These are phyloP conservation scores for Phytophthora macrochlamydospora DNA, from an alignment of 352 stramenopile genomes.

Conservation along the genomic window DNA sequence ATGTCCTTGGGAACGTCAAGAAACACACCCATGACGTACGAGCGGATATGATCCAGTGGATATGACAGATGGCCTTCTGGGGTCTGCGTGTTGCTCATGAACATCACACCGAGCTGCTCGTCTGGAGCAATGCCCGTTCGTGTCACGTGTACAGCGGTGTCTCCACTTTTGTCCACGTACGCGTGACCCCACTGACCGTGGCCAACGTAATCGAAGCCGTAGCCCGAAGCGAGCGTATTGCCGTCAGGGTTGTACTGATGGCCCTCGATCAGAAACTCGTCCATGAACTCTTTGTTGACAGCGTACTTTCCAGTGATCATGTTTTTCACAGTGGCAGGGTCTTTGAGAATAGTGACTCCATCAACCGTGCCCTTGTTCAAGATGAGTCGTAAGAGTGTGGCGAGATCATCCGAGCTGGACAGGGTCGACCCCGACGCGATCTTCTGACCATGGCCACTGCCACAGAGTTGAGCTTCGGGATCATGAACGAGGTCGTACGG, in stretches of 20 bases:
- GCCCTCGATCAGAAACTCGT: conserved; percentile 45
- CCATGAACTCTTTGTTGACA: conserved; percentile 38
- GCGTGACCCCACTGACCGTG: conserved; percentile 63
- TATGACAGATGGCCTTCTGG: conserved; percentile 41
- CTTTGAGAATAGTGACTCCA: conserved; percentile 50
- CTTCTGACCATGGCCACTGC: conserved; percentile 23
- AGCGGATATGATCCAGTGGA: conserved; percentile 62
- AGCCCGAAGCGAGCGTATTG: conserved; percentile 57
- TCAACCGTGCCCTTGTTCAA: conserved; percentile 70
- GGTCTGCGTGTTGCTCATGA: conserved; percentile 67
- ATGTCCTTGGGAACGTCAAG: conserved; percentile 62
- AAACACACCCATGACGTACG: conserved; percentile 72
- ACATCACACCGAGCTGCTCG: conserved; percentile 54
- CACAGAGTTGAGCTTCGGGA: conserved; percentile 38
- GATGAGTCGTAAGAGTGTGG: conserved; percentile 56
- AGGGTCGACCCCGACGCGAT: conserved; percentile 53
- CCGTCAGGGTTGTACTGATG: conserved; percentile 57
- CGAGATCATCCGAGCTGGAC: conserved; percentile 60
- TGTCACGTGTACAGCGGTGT: conserved; percentile 59
- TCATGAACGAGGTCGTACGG: conserved; percentile 48
- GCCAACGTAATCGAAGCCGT: conserved; percentile 67
- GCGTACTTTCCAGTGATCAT: conserved; percentile 67
- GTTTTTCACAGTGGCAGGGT: conserved; percentile 43
- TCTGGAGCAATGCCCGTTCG: conserved; percentile 56
- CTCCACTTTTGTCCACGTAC: conserved; percentile 74